Evolutionary conservation across 2,329 filamentous ascomycete genomes (phyloP), one percentile per base, ranked within the genome.

Genomic region (Hypoxylon sp.): DNA sequence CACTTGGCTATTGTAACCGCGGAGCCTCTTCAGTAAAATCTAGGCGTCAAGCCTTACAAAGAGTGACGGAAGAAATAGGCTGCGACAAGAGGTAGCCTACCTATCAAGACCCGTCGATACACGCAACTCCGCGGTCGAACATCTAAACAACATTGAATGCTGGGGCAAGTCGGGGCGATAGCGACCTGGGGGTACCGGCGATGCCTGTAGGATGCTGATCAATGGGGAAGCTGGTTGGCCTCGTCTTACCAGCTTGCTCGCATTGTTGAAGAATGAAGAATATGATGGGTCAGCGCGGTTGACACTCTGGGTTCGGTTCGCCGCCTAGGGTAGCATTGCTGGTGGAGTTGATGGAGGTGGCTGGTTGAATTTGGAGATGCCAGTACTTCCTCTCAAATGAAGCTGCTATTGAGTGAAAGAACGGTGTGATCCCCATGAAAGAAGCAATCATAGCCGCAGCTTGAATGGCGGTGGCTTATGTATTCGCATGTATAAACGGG

Each of bases 181-280:
- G 35, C 33, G 33, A 27, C 25, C 49, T 49, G 17, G 35, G 56
- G 61, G 68, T 56, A 55, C 62, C 61, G 25, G 54, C 20, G 31
- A 68, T 66, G 55, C 56, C 61, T 65, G 55, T 55, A 64, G 51
- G 59, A 64, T 66, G 59, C 56, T 69, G 66, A 66, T 69, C 68
- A 65, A 72, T 66, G 60, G 66, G 63, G 62, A 67, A 64, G 66
- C 58, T 65, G 61, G 53, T 50, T 50, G 11, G 64, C 40, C 56
- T 61, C 49, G 35, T 63, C 60, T 42, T 44, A 17, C 40, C 17
- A 44, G 40, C 40, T 62, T 66, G 57, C 40, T 49, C 48, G 63
- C 56, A 56, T 64, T 30, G 63, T 62, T 53, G 49, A 66, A 64
- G 44, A 37, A 50, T 50, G 50, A 13, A 25, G 58, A 62, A 69